Evolutionary conservation across 768 basidiomycete genomes (phyloP), one percentile per base, ranked within the genome.

Genomic region (Collybia mongolica): DNA sequence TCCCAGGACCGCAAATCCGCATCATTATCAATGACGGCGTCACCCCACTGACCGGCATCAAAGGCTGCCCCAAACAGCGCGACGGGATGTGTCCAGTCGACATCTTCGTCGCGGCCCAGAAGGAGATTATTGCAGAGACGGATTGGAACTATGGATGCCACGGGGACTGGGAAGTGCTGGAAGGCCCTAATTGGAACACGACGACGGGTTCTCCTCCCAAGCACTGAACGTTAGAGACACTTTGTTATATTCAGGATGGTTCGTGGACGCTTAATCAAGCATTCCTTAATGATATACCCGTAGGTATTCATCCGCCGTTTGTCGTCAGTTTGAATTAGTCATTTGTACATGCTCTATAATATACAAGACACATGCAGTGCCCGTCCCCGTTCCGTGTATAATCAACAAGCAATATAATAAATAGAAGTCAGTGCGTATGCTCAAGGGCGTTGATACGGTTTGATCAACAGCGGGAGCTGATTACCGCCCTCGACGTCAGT

Each of bases 21-120:
- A 73, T 93, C 58, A 83, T 95, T 54, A 79, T 95, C 64, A 95
- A 96, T 68, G 93, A 97, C 59, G 93, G 84, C 0, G 86, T 90
- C 1, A 83, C 83, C 0, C 93, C 93, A 4, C 76, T 95, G 18
- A 88, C 84, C 0, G 83, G 86, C 8, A 79, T 95, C 54, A 74
- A 73, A 12, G 90, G 88, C 5, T 96, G 93, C 58, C 82, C 81
- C 0, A 64, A 75, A 49, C 80, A 90, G 63, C 76, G 77, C 48
- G 81, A 90, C 47, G 93, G 93, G 6, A 74, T 92, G 70, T 97
- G 93, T 55, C 76, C 84, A 2, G 69, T 95, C 2, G 75, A 79
- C 17, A 76, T 79, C 2, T 95, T 94, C 64, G 79, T 93, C 9
- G 72, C 64, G 2, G 83, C 83, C 3, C 82, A 90, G 75, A 76